Base-by-base conservation (phyloP, 2,329 filamentous ascomycete species). In the Harringtonia aguacate region DNA sequence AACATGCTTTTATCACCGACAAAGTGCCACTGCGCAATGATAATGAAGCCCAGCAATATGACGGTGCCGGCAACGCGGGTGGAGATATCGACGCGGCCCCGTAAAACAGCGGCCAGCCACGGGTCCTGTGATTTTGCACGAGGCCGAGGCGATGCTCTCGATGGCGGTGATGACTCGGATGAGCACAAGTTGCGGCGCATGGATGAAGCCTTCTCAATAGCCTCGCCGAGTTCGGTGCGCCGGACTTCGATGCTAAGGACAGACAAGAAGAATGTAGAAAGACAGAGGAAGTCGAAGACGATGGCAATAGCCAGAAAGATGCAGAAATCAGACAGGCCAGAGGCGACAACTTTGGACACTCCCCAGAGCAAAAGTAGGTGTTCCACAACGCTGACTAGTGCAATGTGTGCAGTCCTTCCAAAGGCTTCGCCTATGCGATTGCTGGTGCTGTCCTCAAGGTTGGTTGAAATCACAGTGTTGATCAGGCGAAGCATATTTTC, bases 401-500 rank as follows among this genome's bases (percentile, higher is more conserved):
- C 81, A 37, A 86, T 65, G 51, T 83, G 79, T 1, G 80, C 79
- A 5, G 84, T 84, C 52, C 85, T 72, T 12, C 84, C 84, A 50
- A 89, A 76, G 2, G 84, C 85, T 49, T 84, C 73, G 1, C 82
- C 80, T 34, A 90, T 82, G 39, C 85, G 74, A 45, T 71, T 72
- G 44, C 79, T 78, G 4, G 82, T 84, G 46, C 70, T 77, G 58
- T 82, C 74, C 50, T 85, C 78, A 0, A 80, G 68, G 0, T 82
- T 79, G 1, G 82, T 86, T 44, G 80, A 68, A 29, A 89, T 78
- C 33, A 89, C 81, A 8, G 81, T 79, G 55, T 88, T 87, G 59
- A 89, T 86, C 30, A 89, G 66, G 17, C 84, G 72, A 55, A 88
- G 83, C 50, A 86, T 84, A 53, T 89, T 88, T 54, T 88, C 84